phyloP scores from a whole-genome alignment of 2,329 filamentous ascomycete species.

The Alternaria ventricosa region DNA sequence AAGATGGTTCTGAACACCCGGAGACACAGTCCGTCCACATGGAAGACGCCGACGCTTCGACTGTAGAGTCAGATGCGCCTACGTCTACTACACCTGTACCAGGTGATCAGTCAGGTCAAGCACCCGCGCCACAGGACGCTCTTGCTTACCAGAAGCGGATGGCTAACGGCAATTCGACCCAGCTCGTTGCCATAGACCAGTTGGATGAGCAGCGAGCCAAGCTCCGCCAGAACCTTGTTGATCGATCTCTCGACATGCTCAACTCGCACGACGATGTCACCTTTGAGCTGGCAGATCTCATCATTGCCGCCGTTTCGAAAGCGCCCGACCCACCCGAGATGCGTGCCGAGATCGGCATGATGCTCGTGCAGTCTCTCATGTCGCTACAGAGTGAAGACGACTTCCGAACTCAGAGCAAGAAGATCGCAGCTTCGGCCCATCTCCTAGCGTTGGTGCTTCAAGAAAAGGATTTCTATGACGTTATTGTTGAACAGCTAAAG shows the following conservation, averaged over 20 bases:
- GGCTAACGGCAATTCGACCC: slow-evolving; percentile 40
- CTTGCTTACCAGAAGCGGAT: slow-evolving; percentile 45
- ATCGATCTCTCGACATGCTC: slow-evolving; percentile 88
- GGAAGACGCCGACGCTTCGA: slow-evolving; percentile 40
- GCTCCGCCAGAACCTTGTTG: slow-evolving; percentile 80
- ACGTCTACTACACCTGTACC: slow-evolving; percentile 25
- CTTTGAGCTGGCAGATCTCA: slow-evolving; percentile 88
- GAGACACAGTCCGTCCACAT: slow-evolving; percentile 49
- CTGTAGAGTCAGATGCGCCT: slow-evolving; percentile 17
- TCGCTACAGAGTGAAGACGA: slow-evolving; percentile 67
- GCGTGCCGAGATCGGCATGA: slow-evolving; percentile 79
- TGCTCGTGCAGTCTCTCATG: slow-evolving; percentile 82
- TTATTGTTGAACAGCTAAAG: slow-evolving; percentile 75
- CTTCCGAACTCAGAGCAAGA: slow-evolving; percentile 64
- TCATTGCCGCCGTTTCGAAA: slow-evolving; percentile 72
- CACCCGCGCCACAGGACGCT: slow-evolving; percentile 26
- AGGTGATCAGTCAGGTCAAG: slow-evolving; percentile 21
- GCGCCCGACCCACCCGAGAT: slow-evolving; percentile 64
- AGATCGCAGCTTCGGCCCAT: slow-evolving; percentile 90
- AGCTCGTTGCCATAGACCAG: slow-evolving; percentile 72
- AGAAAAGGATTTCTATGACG: slow-evolving; percentile 79
- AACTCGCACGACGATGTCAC: slow-evolving; percentile 86
- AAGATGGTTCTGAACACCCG: slow-evolving; percentile 34
- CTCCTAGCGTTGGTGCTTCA: slow-evolving; percentile 87
- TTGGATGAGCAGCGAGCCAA: slow-evolving; percentile 76